phyloP scores from a whole-genome alignment of 306 rosid genomes.

The Rosa rugosa region DNA sequence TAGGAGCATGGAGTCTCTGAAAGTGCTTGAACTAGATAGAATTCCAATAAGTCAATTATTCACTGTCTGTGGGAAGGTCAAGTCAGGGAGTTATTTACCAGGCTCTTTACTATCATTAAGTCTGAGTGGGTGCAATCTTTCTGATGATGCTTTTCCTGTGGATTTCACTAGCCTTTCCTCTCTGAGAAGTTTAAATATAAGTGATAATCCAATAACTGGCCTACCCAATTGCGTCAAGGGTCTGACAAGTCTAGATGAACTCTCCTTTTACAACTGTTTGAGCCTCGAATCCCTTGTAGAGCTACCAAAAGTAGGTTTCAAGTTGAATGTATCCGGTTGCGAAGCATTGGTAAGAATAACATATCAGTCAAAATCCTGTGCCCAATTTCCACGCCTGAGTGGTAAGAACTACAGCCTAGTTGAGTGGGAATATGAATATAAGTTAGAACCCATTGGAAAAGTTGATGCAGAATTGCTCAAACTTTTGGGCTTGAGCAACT shows the following conservation, averaged over 20 bases:
- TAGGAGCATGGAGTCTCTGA: neutral
- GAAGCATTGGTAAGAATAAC: neutral
- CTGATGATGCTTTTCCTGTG: neutral
- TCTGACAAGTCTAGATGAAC: accelerated
- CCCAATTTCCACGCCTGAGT: neutral
- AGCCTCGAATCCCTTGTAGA: neutral
- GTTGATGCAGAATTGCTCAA: conserved; percentile 7
- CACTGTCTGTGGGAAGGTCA: neutral
- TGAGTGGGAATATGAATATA: neutral
- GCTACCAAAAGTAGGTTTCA: accelerated
- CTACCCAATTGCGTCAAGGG: neutral
- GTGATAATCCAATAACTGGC: neutral
- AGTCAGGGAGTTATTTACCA: neutral
- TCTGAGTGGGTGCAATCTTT: neutral
- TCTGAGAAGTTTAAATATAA: neutral
- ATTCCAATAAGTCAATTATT: neutral
- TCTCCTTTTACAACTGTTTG: accelerated
- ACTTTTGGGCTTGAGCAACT: neutral
- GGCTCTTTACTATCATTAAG: neutral
- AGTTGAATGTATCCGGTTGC: accelerated
- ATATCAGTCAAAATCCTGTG: neutral
- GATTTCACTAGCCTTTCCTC: neutral
- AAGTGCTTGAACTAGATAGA: neutral
- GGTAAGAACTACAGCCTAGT: neutral
- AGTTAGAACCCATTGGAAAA: neutral